Evolutionary conservation across 768 basidiomycete genomes (phyloP), one percentile per base, ranked within the genome.

Genomic region (Lactarius vividus): DNA sequence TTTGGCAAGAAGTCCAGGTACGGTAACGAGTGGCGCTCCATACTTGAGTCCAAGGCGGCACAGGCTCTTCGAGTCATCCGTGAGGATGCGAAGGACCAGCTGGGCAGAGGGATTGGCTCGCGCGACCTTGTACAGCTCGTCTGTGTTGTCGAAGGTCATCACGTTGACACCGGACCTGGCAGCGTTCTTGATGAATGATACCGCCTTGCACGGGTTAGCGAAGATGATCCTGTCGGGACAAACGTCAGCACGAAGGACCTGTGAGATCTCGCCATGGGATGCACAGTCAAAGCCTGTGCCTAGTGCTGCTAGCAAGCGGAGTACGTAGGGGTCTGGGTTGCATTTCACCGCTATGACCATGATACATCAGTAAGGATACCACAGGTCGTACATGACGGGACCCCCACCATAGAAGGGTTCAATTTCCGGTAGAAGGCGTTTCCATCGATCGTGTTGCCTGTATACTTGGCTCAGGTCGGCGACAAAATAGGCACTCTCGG

Each of bases 81-180:
- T 95, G 56, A 98, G 82, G 75, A 99, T 98, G 70, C 97, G 92
- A 42, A 98, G 78, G 71, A 98, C 87, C 56, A 97, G 85, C 77
- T 92, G 88, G 10, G 97, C 96, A 37, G 76, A 72, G 0, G 95
- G 92, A 75, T 95, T 87, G 6, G 82, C 78, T 39, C 89, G 88
- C 20, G 91, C 86, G 66, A 98, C 86, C 80, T 99, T 99, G 85
- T 90, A 84, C 20, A 99, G 80, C 75, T 99, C 97, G 78, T 99
- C 97, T 46, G 85, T 84, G 77, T 98, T 99, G 80, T 99, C 97
- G 75, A 99, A 99, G 6, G 96, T 98, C 96, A 98, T 97, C 79
- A 84, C 87, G 74, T 93, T 84, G 60, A 98, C 96, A 26, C 91
- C 88, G 37, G 80, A 77, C 71, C 84, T 86, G 49, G 88, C 87